Percentiles rank a stretch among this genome's conserved stretches.
These are phyloP conservation scores for Alternaria solani DNA, from an alignment of 2,329 filamentous ascomycete genomes.

Conservation along the genomic window DNA sequence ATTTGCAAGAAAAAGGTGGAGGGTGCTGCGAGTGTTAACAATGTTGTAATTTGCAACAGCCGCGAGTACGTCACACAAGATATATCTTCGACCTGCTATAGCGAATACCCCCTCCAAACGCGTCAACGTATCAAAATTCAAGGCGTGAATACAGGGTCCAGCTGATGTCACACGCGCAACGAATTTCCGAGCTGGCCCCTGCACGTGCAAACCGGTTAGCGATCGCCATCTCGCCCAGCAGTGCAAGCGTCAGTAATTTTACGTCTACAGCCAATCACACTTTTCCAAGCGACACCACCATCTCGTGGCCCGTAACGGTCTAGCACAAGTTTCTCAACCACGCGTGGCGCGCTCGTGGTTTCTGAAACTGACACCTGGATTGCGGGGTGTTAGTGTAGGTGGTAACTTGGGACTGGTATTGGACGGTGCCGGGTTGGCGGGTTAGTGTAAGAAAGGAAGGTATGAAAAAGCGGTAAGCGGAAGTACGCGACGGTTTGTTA, in stretches of 20 bases:
- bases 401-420: constrained; percentile 13
- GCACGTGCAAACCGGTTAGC: constrained; percentile 28
- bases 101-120: constrained; percentile 11
- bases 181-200: constrained; percentile 8
- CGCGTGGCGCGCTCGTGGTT: constrained; percentile 31
- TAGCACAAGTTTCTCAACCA: constrained; percentile 25
- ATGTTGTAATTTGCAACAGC: background rate
- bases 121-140: constrained; percentile 16
- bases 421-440: constrained; percentile 6
- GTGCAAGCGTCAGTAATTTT: constrained; percentile 23
- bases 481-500: constrained; percentile 6
- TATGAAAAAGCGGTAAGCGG: constrained; percentile 7
- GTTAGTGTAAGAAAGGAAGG: constrained; percentile 9
- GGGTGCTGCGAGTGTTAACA: background rate
- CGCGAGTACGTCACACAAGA: constrained; percentile 14
- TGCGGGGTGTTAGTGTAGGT: constrained; percentile 3
- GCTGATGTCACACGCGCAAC: constrained; percentile 46
- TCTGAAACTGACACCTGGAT: constrained; percentile 8
- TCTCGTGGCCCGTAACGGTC: constrained; percentile 14
- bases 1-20: background rate
- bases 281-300: constrained; percentile 25
- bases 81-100: constrained; percentile 28
- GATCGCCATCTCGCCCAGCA: constrained; percentile 20
- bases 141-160: constrained; percentile 32
- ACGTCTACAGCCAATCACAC: constrained; percentile 27